Base-by-base conservation (phyloP, 78 protist genomes). In the Andalucia godoyi region DNA sequence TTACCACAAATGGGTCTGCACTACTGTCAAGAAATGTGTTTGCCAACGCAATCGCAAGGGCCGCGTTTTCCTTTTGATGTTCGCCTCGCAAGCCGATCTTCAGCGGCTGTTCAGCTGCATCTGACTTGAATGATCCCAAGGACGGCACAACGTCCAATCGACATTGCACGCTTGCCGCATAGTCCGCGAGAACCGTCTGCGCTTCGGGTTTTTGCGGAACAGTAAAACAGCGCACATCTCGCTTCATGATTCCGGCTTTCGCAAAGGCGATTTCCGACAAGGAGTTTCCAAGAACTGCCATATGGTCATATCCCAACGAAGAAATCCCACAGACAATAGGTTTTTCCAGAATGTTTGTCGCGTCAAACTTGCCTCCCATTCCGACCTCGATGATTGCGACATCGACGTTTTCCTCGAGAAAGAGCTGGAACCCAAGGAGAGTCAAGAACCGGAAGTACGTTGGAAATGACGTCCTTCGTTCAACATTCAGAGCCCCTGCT, bases 331-430 rank as follows among this genome's bases (percentile, higher is more conserved):
- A 61, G 17, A 80, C 89, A 13, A n/a, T 65, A 10, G 92, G 84
- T 18, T 45, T 18, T 13, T 64, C 55, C 30, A 85, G 41, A 5
- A 79, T 42, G 51, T 86, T 86, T 29, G 92, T 86, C 38, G 80
- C 8, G 40, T 86, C 92, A 27, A 62, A 37, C 27, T 80, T 38
- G 30, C 92, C 92, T 15, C 92, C 92, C 1, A 85, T 54, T 33
- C 92, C 92, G 51, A 86, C 92, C 33, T 86, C 92, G 39, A 86
- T 27, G 9, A 86, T 59, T 21, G 69, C 72, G 30, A 81, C 83
- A 13, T 86, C 88, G 10, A 87, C 70, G 10, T 57, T n/a, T 8
- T 70, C 50, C 1, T 66, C 62, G 38, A 66, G 66, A 17, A 82
- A 88, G 5, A 50, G 39, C 8, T 69, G 50, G 13, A 86, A 37